Conservation (phyloP, 129 eudicot genomes). For the Flaveria sonorensis region DNA sequence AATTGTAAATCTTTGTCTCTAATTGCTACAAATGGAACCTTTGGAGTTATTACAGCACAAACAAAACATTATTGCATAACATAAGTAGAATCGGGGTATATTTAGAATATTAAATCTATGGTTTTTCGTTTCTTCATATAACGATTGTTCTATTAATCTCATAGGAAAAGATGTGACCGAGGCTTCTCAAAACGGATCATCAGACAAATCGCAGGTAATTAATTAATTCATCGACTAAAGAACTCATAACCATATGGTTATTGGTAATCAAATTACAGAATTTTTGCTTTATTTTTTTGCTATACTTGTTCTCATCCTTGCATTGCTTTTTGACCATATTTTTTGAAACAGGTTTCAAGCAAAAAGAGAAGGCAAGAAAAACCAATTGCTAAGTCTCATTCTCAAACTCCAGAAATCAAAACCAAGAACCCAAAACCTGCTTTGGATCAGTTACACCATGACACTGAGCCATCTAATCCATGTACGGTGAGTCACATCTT, state of each 20-base stretch:
- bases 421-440: neutral
- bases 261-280: neutral
- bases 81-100: neutral
- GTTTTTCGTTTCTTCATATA: neutral
- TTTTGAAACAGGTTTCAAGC: slow-evolving; percentile 28
- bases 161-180: neutral
- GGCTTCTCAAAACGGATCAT: slow-evolving; percentile 24
- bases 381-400: slow-evolving; percentile 13
- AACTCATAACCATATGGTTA: slow-evolving; percentile 7
- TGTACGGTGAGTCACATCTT: slow-evolving; percentile 28
- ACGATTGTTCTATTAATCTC: neutral
- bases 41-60: neutral
- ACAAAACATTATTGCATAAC: neutral
- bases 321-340: neutral
- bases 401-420: slow-evolving; percentile 22
- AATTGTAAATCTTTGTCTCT: neutral
- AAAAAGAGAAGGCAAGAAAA: slow-evolving; percentile 35
- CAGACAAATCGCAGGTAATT: slow-evolving; percentile 33
- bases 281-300: slow-evolving; percentile 5
- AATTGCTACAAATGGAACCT: neutral
- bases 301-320: slow-evolving; percentile 12
- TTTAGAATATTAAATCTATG: neutral
- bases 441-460: slow-evolving; percentile 16
- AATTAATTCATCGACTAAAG: neutral
- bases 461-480: slow-evolving; percentile 29